Evolutionary conservation across 2,329 filamentous ascomycete species (phyloP), one percentile per base, ranked within the genome.

Genomic region (Aspergillus sp.): DNA sequence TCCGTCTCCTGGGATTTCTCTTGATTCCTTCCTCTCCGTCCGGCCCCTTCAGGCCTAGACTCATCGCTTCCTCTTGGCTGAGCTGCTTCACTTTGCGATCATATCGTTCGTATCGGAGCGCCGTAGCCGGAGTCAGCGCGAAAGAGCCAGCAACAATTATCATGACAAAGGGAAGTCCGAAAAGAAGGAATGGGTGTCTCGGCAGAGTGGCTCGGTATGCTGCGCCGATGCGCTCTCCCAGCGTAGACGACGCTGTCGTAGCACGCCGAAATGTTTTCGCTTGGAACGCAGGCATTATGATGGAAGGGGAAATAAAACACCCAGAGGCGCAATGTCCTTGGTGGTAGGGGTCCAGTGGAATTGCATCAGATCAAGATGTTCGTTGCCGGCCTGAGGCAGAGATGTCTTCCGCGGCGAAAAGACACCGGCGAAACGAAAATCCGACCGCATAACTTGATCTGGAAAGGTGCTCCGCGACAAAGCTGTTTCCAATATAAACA

Each of bases 111-210:
- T 97, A 99, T 53, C 95, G 84, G 45, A 99, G 79, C 13, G 95
- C 94, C 19, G 95, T 93, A 4, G 93, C 94, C 1, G 93, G 94
- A 0, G 94, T 97, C 45, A 99, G 82, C 64, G 96, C 88, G 73
- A 99, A 99, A 3, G 90, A 96, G 0, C 91, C 93, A 1, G 88
- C 90, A 21, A 99, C 84, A 67, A 99, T 96, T 53, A 96, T 87
- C 52, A 84, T 77, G 60, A 99, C 83, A 73, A 99, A 99, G 0
- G 94, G 95, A 3, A 99, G 81, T 2, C 95, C 95, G 70, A 99
- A 99, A 58, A 96, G 84, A 23, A 91, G 77, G 71, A 99, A 99
- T 1, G 94, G 95, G 64, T 89, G 91, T 66, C 82, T 87, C 53
- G 84, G 80, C 61, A 99, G 84, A 54, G 83, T 73, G 29, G 82